phyloP scores from a whole-genome alignment of 805 yeast genomes.

The Candida peoriensis region DNA sequence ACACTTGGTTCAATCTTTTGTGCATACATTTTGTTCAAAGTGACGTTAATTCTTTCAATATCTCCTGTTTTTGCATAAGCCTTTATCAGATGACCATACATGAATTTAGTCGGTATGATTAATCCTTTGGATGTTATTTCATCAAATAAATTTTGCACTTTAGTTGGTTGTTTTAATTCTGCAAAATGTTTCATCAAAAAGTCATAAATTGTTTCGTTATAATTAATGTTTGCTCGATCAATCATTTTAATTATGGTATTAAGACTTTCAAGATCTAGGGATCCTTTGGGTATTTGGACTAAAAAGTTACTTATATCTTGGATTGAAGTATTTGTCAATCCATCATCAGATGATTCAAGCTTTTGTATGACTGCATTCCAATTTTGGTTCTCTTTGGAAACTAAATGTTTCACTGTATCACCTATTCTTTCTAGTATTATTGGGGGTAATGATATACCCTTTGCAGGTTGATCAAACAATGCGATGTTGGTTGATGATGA shows the following conservation, averaged over 20 bases:
- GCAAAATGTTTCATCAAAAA: slow-evolving; percentile 33
- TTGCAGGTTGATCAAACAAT: slow-evolving; percentile 22
- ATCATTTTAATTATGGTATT: slow-evolving; percentile 29
- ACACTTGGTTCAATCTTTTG: slow-evolving; percentile 35
- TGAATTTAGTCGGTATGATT: slow-evolving; percentile 26
- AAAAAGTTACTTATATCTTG: slow-evolving; percentile 32
- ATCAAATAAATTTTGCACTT: slow-evolving; percentile 30
- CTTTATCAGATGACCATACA: slow-evolving; percentile 38
- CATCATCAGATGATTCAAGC: slow-evolving; percentile 23
- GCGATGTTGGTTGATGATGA: slow-evolving; percentile 1
- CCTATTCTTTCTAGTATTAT: slow-evolving; percentile 35
- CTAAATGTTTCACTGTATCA: slow-evolving; percentile 34
- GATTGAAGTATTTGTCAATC: slow-evolving; percentile 28
- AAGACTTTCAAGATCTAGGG: slow-evolving; percentile 24
- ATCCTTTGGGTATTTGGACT: slow-evolving; percentile 30
- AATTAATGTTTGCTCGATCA: slow-evolving; percentile 24
- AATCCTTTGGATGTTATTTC: slow-evolving; percentile 19
- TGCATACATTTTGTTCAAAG: slow-evolving; percentile 22
- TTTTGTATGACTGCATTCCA: slow-evolving; percentile 34
- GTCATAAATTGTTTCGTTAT: slow-evolving; percentile 29
- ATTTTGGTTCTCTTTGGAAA: slow-evolving; percentile 35
- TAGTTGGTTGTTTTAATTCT: slow-evolving; percentile 19
- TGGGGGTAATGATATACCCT: slow-evolving; percentile 28
- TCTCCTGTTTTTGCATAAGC: slow-evolving; percentile 34
- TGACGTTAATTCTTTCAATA: slow-evolving; percentile 19